A percentile compares a stretch with the other conserved stretches of the same genome.
phyloP scores from a whole-genome alignment of 2,329 filamentous ascomycete species.

The Paracoccidioides brasiliensis region DNA sequence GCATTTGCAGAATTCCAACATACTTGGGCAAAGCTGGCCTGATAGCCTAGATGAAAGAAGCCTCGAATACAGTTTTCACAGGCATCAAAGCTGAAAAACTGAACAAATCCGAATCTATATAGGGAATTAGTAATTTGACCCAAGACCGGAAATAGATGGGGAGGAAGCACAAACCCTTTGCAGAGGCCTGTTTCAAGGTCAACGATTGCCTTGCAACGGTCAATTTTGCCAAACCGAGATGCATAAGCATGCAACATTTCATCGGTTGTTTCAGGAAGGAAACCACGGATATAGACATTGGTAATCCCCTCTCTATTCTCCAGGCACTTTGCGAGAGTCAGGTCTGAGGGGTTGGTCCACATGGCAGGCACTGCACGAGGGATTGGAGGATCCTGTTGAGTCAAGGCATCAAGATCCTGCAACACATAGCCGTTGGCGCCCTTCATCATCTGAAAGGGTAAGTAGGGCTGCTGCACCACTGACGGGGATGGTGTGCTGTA shows the following conservation, averaged over 20 bases:
- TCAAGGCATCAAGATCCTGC: constrained; percentile 47
- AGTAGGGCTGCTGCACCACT: constrained; percentile 34
- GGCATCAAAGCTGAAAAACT: constrained; percentile 74
- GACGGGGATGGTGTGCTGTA: constrained; percentile 57
- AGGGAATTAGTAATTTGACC: constrained; percentile 18
- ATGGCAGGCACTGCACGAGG: constrained; percentile 82
- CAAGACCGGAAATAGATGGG: constrained; percentile 1
- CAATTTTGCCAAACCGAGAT: constrained; percentile 78
- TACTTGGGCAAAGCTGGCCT: constrained; percentile 92
- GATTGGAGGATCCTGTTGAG: constrained; percentile 66
- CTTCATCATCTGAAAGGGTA: constrained; percentile 35
- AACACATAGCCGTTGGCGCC: constrained; percentile 32
- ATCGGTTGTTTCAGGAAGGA: constrained; percentile 90
- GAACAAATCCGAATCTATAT: constrained; percentile 89
- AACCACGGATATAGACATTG: constrained; percentile 95
- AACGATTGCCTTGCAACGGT: constrained; percentile 97
- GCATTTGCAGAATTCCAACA: constrained; percentile 18
- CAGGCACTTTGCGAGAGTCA: constrained; percentile 85
- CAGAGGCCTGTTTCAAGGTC: constrained; percentile 85
- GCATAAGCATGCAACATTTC: constrained; percentile 74
- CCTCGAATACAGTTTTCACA: constrained; percentile 94
- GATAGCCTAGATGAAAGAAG: constrained; percentile 87
- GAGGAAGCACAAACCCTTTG: constrained; percentile 62
- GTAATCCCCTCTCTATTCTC: constrained; percentile 92
- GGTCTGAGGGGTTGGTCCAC: constrained; percentile 66